Base-by-base conservation (phyloP, 331 rosid species). In the Dryas integrifolia region DNA sequence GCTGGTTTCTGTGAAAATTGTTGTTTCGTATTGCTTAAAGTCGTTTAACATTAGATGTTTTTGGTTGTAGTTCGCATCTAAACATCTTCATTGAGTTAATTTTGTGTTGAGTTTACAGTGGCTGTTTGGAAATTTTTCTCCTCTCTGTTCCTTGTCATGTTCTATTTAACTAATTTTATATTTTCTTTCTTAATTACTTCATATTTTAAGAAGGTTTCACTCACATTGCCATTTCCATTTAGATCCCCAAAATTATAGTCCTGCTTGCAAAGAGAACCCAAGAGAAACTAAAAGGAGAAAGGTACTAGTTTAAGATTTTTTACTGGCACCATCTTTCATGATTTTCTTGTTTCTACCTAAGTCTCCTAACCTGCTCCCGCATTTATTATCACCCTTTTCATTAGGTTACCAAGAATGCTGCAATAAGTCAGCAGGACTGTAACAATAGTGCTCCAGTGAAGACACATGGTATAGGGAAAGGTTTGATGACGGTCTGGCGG, bases 401-500 rank as follows among this genome's bases (percentile, higher is more conserved):
- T 57, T 67, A 85, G 86, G 83, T 66, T 77, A 72, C 77, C 4
- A 38, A 71, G 84, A 76, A 71, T 48, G 77, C 63, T 70, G 71
- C 76, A 30, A 40, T 72, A 56, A 73, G 62, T 61, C 65, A 49
- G 44, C 80, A 83, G 73, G 84, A 69, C 72, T 72, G 80, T 24
- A 69, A 61, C 64, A 76, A 21, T 41, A 69, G 64, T 77, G 76
- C 83, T 57, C 80, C 85, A 2, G 76, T 61, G 58, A 88, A 58
- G 81, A 89, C 82, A 78, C 90, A 91, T 80, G 97, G 98, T 70
- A 78, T 90, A 39, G 98, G 98, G 79, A 95, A 95, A 84, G 98
- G 99, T 76, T 82, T 94, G 85, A 94, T 94, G 98, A 89, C 97
- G 47, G 93, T 80, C 62, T 94, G 98, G 97, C 86, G 81, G 87